Percentiles rank a stretch among this genome's conserved stretches.
phyloP scores from a whole-genome alignment of 2,329 filamentous ascomycete genomes.

The Aureobasidium musti region DNA sequence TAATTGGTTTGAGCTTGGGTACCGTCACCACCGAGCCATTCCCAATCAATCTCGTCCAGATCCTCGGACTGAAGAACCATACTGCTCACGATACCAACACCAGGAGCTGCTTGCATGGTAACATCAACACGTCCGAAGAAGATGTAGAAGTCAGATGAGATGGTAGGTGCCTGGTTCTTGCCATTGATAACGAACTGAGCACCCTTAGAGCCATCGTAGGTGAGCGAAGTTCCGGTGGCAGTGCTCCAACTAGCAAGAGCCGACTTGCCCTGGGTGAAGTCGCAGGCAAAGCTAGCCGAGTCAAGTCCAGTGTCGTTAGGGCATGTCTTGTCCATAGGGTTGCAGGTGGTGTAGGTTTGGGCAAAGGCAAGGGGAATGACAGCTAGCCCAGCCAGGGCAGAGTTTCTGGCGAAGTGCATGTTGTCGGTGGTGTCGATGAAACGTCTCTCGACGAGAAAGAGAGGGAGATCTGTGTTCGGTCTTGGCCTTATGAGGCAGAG shows the following conservation, averaged over 20 bases:
- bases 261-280: slow-evolving; percentile 59
- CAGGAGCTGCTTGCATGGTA: slow-evolving; percentile 71
- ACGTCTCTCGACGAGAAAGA: slow-evolving; percentile 11
- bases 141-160: slow-evolving; percentile 78
- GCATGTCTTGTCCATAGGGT: slow-evolving; percentile 72
- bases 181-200: slow-evolving; percentile 71
- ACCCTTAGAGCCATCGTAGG: slow-evolving; percentile 60
- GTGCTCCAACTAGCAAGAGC: slow-evolving; percentile 61
- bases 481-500: slow-evolving; percentile 19
- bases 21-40: slow-evolving; percentile 69
- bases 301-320: slow-evolving; percentile 71
- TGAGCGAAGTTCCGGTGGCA: slow-evolving; percentile 66
- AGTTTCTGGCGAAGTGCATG: slow-evolving; percentile 40
- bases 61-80: slow-evolving; percentile 82
- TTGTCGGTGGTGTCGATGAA: slow-evolving; percentile 30
- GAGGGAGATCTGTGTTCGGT: neutral
- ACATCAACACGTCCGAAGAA: slow-evolving; percentile 81
- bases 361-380: slow-evolving; percentile 57
- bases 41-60: slow-evolving; percentile 85
- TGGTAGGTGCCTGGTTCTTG: slow-evolving; percentile 73
- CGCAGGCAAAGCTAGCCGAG: slow-evolving; percentile 52
- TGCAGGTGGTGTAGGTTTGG: slow-evolving; percentile 76
- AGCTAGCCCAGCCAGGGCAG: slow-evolving; percentile 43
- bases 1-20: slow-evolving; percentile 70
- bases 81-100: slow-evolving; percentile 73